These are phyloP conservation scores for Agastache rugosa DNA, from an alignment of 257 asterid genomes.

Conservation along the genomic window DNA sequence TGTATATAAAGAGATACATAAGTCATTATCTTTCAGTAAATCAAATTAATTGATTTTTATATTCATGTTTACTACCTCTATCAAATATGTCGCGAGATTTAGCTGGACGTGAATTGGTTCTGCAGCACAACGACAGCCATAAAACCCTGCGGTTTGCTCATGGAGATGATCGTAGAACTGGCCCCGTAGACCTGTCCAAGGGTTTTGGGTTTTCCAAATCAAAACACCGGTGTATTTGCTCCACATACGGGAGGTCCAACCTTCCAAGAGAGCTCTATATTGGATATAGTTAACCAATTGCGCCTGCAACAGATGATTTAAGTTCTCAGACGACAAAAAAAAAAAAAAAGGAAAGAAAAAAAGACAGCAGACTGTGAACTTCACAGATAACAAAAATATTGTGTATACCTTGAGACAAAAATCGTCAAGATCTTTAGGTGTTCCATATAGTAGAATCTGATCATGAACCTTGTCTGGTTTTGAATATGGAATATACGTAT, in stretches of 20 bases:
- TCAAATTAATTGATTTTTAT: background rate
- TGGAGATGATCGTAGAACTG: slow-evolving; percentile 98
- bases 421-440: slow-evolving; percentile 83
- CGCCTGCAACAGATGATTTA: slow-evolving; percentile 62
- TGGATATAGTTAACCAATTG: slow-evolving; percentile 90
- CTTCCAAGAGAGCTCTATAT: slow-evolving; percentile 96
- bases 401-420: slow-evolving; percentile 84
- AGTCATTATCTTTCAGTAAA: background rate
- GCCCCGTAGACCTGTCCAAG: slow-evolving; percentile 98
- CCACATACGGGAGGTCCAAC: slow-evolving; percentile 99
- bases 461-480: slow-evolving; percentile 86
- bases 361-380: background rate
- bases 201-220: slow-evolving; percentile 99
- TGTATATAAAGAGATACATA: slow-evolving; percentile 18
- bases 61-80: slow-evolving; percentile 61
- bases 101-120: slow-evolving; percentile 97
- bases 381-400: background rate
- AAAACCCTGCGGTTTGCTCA: slow-evolving; percentile 97
- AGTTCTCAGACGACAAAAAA: background rate
- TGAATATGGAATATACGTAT: slow-evolving; percentile 90
- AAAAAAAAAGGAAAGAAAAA: background rate
- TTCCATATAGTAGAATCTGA: slow-evolving; percentile 85
- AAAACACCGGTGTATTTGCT: slow-evolving; percentile 91
- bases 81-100: slow-evolving; percentile 66
- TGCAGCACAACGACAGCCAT: slow-evolving; percentile 93